Conservation (phyloP, 805 yeast species). For the Candida silvicultrix region DNA sequence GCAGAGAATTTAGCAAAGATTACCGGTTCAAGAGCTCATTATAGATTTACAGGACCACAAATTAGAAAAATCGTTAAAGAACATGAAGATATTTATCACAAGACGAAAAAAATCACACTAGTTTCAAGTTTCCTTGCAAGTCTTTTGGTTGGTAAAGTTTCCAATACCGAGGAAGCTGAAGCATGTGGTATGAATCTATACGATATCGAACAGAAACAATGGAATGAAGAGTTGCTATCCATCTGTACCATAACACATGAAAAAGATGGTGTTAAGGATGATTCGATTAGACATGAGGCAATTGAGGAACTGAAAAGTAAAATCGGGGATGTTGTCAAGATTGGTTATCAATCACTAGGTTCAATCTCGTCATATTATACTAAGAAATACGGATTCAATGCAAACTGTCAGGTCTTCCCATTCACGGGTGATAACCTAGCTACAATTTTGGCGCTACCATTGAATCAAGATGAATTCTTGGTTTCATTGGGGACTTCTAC, state of each 20-base stretch:
- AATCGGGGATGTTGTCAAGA: slow-evolving; percentile 47
- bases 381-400: slow-evolving; percentile 54
- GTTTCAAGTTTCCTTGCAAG: slow-evolving; percentile 77
- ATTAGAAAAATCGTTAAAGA: slow-evolving; percentile 61
- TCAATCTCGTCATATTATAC: slow-evolving; percentile 53
- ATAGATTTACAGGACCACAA: slow-evolving; percentile 90
- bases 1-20: slow-evolving; percentile 48
- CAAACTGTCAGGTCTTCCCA: slow-evolving; percentile 56
- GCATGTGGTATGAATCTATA: slow-evolving; percentile 92
- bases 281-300: slow-evolving; percentile 1
- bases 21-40: slow-evolving; percentile 86
- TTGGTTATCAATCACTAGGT: slow-evolving; percentile 44
- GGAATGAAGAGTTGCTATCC: slow-evolving; percentile 50
- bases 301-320: slow-evolving; percentile 37
- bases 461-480: slow-evolving; percentile 68
- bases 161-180: slow-evolving; percentile 73
- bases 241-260: slow-evolving; percentile 27
- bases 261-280: slow-evolving; percentile 17
- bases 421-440: slow-evolving; percentile 92
- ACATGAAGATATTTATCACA: slow-evolving; percentile 43
- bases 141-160: slow-evolving; percentile 56
- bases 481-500: slow-evolving; percentile 91
- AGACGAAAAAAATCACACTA: slow-evolving; percentile 59
- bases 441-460: slow-evolving; percentile 77
- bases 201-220: slow-evolving; percentile 53